Conservation (phyloP, 192 early-diverging fungal genomes). For the Lobosporangium transversale region DNA sequence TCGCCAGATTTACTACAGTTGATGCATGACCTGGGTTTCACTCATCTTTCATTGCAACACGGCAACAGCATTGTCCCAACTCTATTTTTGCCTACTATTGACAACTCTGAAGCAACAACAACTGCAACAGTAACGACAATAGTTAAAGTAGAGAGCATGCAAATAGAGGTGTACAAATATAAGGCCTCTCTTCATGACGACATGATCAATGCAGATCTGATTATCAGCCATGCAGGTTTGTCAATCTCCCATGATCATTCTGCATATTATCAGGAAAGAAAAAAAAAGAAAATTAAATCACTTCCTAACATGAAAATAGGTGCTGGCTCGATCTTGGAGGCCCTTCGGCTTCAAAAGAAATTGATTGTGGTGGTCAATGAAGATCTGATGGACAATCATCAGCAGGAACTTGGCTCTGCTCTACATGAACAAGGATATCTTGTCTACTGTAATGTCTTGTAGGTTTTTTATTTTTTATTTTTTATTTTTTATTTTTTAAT, state of each 20-base stretch:
- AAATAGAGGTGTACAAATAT: constrained; percentile 67
- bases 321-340: constrained; percentile 89
- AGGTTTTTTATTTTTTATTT: constrained; percentile 1
- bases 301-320: constrained; percentile 45
- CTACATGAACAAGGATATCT: constrained; percentile 68
- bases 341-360: constrained; percentile 68
- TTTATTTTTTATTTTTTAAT: too few species aligned
- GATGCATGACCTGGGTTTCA: constrained; percentile 62
- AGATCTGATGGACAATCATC: constrained; percentile 87
- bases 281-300: not conserved
- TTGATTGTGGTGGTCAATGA: constrained; percentile 82
- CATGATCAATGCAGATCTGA: constrained; percentile 71
- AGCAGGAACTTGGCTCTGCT: constrained; percentile 80
- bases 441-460: constrained; percentile 56
- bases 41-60: constrained; percentile 73
- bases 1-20: constrained; percentile 58
- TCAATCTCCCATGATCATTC: not conserved
- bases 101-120: not conserved
- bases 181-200: constrained; percentile 61
- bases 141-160: constrained; percentile 13
- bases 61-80: constrained; percentile 57
- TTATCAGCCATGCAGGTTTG: constrained; percentile 86
- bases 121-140: too few species aligned
- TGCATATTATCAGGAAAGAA: too few species aligned
- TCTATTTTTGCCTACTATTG: not conserved